Base-by-base conservation (phyloP, 2,329 filamentous ascomycete species). In the Fusarium poae region DNA sequence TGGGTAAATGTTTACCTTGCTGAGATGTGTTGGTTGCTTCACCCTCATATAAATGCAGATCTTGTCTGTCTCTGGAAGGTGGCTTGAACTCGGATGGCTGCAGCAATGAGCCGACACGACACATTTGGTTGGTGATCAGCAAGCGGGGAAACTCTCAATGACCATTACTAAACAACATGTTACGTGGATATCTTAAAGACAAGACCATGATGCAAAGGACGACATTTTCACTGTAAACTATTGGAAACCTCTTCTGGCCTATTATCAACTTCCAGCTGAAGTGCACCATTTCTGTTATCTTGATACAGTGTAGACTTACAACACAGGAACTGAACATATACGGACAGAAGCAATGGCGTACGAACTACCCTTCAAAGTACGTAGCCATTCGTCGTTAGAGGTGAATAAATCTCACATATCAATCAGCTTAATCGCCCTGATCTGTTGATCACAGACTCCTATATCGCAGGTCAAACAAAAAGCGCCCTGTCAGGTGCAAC, bases 81-180 rank as follows among this genome's bases (percentile, higher is more conserved):
- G 43, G 48, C 51, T 53, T 53, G 30, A 27, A 40, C 32, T 27
- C 40, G 6, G 29, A 13, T 18, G 20, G 34, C n/a, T 40, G 35
- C 5, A 59, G 11, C 7, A 15, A 46, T 44, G 44, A 57, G 34
- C n/a, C 56, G 57, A 29, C 58, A 62, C 40, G 34, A 25, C 35
- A 58, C 16, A 42, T 21, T 6, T 8, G 29, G 34, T 34, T 37
- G 37, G 13, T 49, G 48, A 40, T 15, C n/a, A 18, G 27, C 42
- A 49, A 54, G 62, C 42, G 62, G 62, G 54, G 61, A 37, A 42
- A 13, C 4, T 29, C 25, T 10, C 10, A 2, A 45, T 45, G 27
- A 43, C 21, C 35, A 57, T 63, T 49, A 63, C 58, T 63, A 57
- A 57, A 58, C 35, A 37, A 5, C 25, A 9, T 39, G 23, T 62